Percentiles rank a stretch among this genome's conserved stretches.
Conservation (phyloP, 331 rosid genomes). For the Stylosanthes scabra region DNA sequence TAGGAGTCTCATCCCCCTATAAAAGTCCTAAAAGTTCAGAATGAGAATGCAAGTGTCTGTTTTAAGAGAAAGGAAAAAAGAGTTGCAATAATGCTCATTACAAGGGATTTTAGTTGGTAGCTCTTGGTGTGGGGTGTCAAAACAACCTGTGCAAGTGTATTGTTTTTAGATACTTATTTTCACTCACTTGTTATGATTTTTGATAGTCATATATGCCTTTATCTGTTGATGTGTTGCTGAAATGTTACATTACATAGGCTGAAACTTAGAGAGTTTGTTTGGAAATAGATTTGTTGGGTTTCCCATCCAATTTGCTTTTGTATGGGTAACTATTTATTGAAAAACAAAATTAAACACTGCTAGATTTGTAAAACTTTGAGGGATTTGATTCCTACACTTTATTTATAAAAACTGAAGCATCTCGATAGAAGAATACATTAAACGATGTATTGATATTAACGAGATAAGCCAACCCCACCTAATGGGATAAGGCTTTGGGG, state of each 20-base stretch:
- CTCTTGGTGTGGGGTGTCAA: slow-evolving; percentile 17
- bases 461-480: not conserved
- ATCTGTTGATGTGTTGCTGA: slow-evolving; percentile 22
- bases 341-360: too few species aligned
- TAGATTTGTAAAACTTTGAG: not conserved
- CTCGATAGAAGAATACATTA: slow-evolving; percentile 18
- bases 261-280: slow-evolving; percentile 2
- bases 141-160: slow-evolving; percentile 9
- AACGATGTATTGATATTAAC: not conserved
- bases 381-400: not conserved
- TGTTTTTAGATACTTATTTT: not conserved
- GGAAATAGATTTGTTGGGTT: slow-evolving; percentile 20
- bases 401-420: slow-evolving; percentile 2
- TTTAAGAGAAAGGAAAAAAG: too few species aligned
- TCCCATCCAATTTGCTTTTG: not conserved
- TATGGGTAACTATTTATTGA: too few species aligned
- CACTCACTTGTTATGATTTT: not conserved
- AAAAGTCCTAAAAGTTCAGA: not conserved
- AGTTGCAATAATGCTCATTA: too few species aligned
- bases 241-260: not conserved
- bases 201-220: slow-evolving; percentile 29
- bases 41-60: not conserved
- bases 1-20: too few species aligned
- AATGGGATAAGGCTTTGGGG: too few species aligned
- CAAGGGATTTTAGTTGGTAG: not conserved